Conservation (phyloP, 768 basidiomycete genomes). For the Suillus bovinus region DNA sequence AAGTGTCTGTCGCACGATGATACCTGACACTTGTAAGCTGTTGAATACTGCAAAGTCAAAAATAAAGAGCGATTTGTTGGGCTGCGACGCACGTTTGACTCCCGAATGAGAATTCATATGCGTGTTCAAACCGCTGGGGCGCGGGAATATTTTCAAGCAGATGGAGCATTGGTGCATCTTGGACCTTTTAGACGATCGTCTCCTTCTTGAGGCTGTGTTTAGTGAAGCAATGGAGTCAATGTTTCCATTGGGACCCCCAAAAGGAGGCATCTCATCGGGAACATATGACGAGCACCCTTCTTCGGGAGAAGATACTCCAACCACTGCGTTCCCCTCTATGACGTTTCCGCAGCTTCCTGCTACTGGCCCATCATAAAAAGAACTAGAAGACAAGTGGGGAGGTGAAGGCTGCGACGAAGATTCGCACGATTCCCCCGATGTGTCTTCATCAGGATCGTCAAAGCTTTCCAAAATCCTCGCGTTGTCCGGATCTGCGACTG, state of each 20-base stretch:
- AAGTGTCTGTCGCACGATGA: conserved; percentile 66
- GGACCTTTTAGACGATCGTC: conserved; percentile 34
- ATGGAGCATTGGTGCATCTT: conserved; percentile 51
- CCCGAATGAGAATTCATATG: conserved; percentile 57
- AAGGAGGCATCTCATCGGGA: conserved; percentile 11
- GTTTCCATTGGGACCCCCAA: conserved; percentile 9
- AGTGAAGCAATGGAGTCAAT: conserved; percentile 1
- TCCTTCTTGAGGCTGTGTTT: not conserved
- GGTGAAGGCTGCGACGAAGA: conserved; percentile 9
- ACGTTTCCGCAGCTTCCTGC: conserved; percentile 26
- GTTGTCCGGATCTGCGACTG: conserved; percentile 30
- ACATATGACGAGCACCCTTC: not conserved
- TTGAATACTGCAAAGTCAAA: conserved; percentile 8
- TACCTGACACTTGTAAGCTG: conserved; percentile 49
- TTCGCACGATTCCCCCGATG: conserved; percentile 14
- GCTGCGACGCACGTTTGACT: conserved; percentile 42
- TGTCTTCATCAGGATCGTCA: conserved; percentile 19
- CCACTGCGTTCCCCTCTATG: conserved; percentile 3
- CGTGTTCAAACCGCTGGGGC: conserved; percentile 51
- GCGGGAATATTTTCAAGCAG: conserved; percentile 47
- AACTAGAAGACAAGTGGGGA: conserved; percentile 8
- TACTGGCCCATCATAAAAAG: conserved; percentile 8
- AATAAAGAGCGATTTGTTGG: not conserved
- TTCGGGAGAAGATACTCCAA: not conserved
- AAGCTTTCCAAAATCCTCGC: conserved; percentile 19